Evolutionary conservation across 192 early-diverging fungal species (phyloP), one percentile per base, ranked within the genome.

Genomic region (Mortierella hygrophila): DNA sequence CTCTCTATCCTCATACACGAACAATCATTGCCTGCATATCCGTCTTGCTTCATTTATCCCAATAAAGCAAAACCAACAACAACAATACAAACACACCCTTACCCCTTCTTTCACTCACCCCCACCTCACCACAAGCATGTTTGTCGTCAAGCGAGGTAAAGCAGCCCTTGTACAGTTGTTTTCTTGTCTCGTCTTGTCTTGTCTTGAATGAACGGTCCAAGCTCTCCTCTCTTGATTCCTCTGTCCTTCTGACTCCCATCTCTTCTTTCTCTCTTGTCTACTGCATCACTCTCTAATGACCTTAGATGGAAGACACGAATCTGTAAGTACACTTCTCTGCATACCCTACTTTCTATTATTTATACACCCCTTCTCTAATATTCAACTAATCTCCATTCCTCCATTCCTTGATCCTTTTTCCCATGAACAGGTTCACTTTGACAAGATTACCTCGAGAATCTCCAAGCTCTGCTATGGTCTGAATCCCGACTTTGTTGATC

Each of bases 381-480:
- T 6, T 52, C n/a, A n/a, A n/a, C 37, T 78, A 42, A 41, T 78
- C 47, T 46, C 15, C 40, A 37, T 26, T 37, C 41, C 35, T 20
- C 15, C 40, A 29, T 16, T 38, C 26, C 11, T 55, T 63, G 52
- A 68, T 74, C 89, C 94, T 96, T 46, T 88, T 40, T 40, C 92
- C 63, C 89, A 88, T 75, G 94, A 94, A 79, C 90, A 93, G 83
- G 98, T 99, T 57, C 94, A 95, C 82, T 99, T 99, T 86, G 98
- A 99, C 94, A 99, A 99, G 90, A 96, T 96, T 80, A 95, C 97
- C 0, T 92, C 94, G 23, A 93, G 98, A 68, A 97, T 99, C 91
- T 93, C 91, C 88, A 99, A 98, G 92, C 94, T 99, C 26, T 97
- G 96, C 89, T 95, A 98, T 90, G 96, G 97, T 40, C 93, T 99